A percentile compares a stretch with the other conserved stretches of the same genome.
These are phyloP conservation scores for Ceratobasidium sp. DNA, from an alignment of 1,284 basidiomycete species.

Conservation along the genomic window DNA sequence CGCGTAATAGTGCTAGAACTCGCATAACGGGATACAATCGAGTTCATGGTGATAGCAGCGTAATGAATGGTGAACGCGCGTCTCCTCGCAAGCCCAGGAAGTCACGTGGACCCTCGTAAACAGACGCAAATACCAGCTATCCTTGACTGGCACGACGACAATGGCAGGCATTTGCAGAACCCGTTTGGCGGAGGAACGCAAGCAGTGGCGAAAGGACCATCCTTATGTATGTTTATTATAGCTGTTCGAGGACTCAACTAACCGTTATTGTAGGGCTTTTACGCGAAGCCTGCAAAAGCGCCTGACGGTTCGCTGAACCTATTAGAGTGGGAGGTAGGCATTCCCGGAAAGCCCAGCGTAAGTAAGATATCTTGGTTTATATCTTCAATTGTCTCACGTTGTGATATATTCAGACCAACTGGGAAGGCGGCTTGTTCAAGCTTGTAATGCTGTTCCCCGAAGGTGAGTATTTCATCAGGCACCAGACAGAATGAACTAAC, in stretches of 20 bases:
- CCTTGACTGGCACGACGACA: conserved; percentile 27
- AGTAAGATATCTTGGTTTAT: conserved; percentile 57
- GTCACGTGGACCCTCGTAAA: conserved; percentile 40
- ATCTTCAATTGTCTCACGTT: background rate
- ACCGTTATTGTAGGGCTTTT: conserved; percentile 82
- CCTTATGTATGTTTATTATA: conserved; percentile 83
- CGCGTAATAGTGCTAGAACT: conserved; percentile 68
- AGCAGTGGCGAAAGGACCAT: conserved; percentile 99
- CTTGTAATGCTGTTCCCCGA: conserved; percentile 95
- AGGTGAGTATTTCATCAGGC: conserved; percentile 66
- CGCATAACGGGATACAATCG: conserved; percentile 76
- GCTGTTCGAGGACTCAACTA: conserved; percentile 34
- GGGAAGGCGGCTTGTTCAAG: conserved; percentile 97
- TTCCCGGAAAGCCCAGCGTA: conserved; percentile 87
- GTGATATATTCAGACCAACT: conserved; percentile 78
- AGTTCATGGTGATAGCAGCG: conserved; percentile 72
- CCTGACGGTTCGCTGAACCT: conserved; percentile 95
- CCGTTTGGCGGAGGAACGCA: conserved; percentile 94
- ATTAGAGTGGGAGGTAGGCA: conserved; percentile 98
- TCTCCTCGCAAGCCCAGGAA: conserved; percentile 32
- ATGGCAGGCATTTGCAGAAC: conserved; percentile 89
- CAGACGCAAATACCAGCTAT: conserved; percentile 14
- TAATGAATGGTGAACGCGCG: conserved; percentile 48
- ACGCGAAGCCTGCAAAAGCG: conserved; percentile 90
- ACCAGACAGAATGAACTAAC: conserved; percentile 48